These are phyloP conservation scores for Amaranthus palmeri DNA, from an alignment of 148 eudicot genomes.

Conservation along the genomic window DNA sequence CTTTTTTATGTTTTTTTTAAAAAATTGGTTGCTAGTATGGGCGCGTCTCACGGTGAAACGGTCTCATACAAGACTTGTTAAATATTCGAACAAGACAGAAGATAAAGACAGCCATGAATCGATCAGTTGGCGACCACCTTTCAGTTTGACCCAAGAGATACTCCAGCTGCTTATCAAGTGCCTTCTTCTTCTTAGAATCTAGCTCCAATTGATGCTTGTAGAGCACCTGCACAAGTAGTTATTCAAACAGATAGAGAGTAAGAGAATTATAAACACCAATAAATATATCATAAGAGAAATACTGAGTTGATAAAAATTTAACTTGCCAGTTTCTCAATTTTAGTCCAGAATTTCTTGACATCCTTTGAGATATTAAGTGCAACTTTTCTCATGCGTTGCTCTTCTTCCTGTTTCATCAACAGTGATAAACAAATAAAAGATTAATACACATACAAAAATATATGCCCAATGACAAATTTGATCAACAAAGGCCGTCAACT, in stretches of 20 bases:
- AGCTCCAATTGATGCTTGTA: conserved; percentile 93
- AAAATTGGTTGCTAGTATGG: too few relatives aligned
- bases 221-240: conserved; percentile 52
- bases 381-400: conserved; percentile 82
- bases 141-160: conserved; percentile 97
- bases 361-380: conserved; percentile 91
- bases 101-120: conserved; percentile 2
- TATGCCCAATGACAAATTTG: background rate
- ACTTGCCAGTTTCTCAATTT: conserved; percentile 98
- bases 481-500: background rate
- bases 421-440: conserved; percentile 6
- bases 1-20: too few relatives aligned
- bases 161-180: conserved; percentile 93
- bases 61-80: too few relatives aligned
- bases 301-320: conserved; percentile 6
- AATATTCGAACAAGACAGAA: background rate
- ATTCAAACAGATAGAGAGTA: background rate
- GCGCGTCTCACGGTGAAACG: too few relatives aligned
- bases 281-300: background rate
- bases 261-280: conserved; percentile 4
- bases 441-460: background rate
- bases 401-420: conserved; percentile 68
- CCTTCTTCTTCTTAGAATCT: conserved; percentile 87
- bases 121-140: conserved; percentile 43
- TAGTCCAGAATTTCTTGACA: conserved; percentile 94